Evolutionary conservation across 1,139 yeast species (phyloP), one percentile per base, ranked within the genome.

Genomic region (Yamadazyma membranifaciens): DNA sequence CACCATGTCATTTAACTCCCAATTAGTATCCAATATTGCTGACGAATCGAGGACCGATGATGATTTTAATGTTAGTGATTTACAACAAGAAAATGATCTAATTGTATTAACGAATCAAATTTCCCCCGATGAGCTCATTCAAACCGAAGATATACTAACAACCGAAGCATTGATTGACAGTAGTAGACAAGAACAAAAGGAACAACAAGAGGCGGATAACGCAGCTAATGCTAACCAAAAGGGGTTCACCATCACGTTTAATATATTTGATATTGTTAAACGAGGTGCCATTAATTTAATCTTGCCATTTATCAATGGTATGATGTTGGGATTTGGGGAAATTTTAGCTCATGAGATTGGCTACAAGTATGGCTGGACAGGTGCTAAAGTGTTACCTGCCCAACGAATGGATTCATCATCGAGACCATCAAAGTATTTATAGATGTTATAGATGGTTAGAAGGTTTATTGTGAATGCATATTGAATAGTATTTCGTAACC

Each of bases 271-370:
- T 3, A 60, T 78, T 29, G 38, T 78, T 33, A 63, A 69, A 41
- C 71, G 74, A 31, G 70, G 83, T 15, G 79, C 89, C 3, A 81
- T 92, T 48, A 91, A 92, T 54, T 64, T 91, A 51, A 62, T 89
- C 4, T 67, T 92, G 38, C 98, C 98, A 2, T 89, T 92, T 55
- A 70, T 92, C 47, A 92, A 92, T 57, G 98, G 98, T 9, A 71
- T 92, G 67, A 91, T 91, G 96, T 75, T 92, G 45, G 98, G 98
- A 0, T 88, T 91, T 61, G 98, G 98, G 1, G 98, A 92, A 65
- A 83, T 92, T 17, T 70, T 87, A 49, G 98, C 98, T 12, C 97
- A 91, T 59, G 98, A 92, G 57, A 67, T 91, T 36, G 95, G 96
- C 9, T 86, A 86, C 69, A 73, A 75, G 42, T 84, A 80, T 67